phyloP scores from a whole-genome alignment of 495 filamentous ascomycete genomes.

The Chaetomium tenue region DNA sequence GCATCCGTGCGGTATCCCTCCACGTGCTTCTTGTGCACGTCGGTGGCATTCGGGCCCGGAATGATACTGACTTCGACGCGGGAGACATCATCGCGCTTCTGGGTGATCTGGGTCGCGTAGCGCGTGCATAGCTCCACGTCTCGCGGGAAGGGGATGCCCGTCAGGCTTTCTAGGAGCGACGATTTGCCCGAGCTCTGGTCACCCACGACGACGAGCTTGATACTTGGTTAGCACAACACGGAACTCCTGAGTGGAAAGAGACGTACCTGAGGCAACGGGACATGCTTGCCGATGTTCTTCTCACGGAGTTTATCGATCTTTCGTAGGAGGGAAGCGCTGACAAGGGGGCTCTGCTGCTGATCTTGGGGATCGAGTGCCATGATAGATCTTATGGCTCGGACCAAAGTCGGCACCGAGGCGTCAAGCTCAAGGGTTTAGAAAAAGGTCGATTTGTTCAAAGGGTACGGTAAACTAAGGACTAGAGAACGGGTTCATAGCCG shows the following conservation, averaged over 20 bases:
- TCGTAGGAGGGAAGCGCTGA: constrained; percentile 26
- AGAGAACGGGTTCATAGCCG: not conserved
- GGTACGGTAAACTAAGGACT: not conserved
- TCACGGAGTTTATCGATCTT: constrained; percentile 46
- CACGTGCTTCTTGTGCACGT: constrained; percentile 22
- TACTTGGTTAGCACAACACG: constrained; percentile 2
- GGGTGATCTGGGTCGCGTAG: constrained; percentile 57
- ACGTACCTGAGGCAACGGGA: constrained; percentile 40
- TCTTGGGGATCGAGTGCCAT: not conserved
- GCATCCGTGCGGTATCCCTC: constrained; percentile 20
- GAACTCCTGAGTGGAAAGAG: not conserved
- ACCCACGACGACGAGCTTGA: constrained; percentile 47
- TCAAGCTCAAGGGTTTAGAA: not conserved
- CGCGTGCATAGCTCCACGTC: constrained; percentile 51
- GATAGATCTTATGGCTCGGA: not conserved
- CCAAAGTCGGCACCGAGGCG: not conserved
- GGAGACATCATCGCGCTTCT: constrained; percentile 29
- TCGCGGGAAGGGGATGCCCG: constrained; percentile 48
- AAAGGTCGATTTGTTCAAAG: not conserved
- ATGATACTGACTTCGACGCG: constrained; percentile 44
- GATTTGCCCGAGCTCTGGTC: constrained; percentile 53
- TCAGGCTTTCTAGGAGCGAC: constrained; percentile 50
- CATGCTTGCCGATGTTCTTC: constrained; percentile 39
- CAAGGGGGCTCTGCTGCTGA: constrained; percentile 12
- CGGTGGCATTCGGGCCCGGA: constrained; percentile 36